These are phyloP conservation scores for Plantago coronopus DNA, from an alignment of 305 asterid genomes.

Conservation along the genomic window DNA sequence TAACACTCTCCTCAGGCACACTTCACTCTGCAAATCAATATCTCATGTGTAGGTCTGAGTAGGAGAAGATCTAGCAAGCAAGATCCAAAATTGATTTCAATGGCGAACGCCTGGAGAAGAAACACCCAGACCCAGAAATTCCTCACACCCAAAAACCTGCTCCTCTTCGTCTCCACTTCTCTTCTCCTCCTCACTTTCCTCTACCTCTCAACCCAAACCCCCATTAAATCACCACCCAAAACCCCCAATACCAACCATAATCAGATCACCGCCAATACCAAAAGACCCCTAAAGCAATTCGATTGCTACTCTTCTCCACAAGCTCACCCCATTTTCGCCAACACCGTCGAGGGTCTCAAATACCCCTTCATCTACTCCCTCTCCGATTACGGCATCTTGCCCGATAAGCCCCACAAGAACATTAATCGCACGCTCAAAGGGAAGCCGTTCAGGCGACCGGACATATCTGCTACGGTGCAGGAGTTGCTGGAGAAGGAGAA, in stretches of 20 bases:
- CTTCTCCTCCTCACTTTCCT: constrained; percentile 62
- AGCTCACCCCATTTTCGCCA: constrained; percentile 86
- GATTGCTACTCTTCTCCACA: constrained; percentile 74
- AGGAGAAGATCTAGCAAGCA: no score
- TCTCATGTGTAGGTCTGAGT: no score
- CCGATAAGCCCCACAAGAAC: constrained; percentile 96
- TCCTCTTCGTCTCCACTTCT: constrained; percentile 69
- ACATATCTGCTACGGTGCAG: constrained; percentile 85
- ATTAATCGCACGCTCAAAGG: constrained; percentile 85
- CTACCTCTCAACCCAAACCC: constrained; percentile 72
- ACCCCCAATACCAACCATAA: constrained; percentile 9
- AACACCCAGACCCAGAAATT: constrained; percentile 45
- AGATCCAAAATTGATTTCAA: constrained; percentile 7
- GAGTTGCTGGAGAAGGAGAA: constrained; percentile 60
- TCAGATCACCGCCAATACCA: constrained; percentile 16
- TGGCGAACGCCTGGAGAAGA: constrained; percentile 97
- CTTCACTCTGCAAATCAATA: no score
- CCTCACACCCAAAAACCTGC: constrained; percentile 56
- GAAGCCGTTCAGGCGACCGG: constrained; percentile 78
- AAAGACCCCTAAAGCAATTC: constrained; percentile 50
- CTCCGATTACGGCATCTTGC: constrained; percentile 74
- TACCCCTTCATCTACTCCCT: constrained; percentile 86
- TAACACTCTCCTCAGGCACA: no score
- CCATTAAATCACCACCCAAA: constrained; percentile 28
- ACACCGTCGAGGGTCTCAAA: constrained; percentile 79